phyloP scores from a whole-genome alignment of 2,329 filamentous ascomycete species.

The Fusarium incarnatum region DNA sequence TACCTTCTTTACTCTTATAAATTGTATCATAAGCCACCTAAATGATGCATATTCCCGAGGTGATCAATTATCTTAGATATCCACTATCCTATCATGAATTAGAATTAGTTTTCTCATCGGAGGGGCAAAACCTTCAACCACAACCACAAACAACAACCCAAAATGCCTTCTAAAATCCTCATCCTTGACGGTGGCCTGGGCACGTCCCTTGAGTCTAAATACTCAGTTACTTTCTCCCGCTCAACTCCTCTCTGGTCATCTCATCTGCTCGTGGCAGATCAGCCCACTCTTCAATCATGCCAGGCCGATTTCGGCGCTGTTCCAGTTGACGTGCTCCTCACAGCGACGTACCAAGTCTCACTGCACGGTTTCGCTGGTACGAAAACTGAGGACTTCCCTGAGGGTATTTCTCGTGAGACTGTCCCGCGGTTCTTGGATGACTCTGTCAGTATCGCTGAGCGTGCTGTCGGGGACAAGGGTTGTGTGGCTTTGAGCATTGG shows the following conservation, averaged over 20 bases:
- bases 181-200: slow-evolving; percentile 76
- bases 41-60: slow-evolving; percentile 13
- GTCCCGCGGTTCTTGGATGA: slow-evolving; percentile 57
- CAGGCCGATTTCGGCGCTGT: slow-evolving; percentile 67
- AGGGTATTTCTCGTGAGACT: slow-evolving; percentile 56
- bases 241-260: slow-evolving; percentile 75
- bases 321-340: slow-evolving; percentile 72
- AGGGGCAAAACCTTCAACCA: slow-evolving; percentile 28
- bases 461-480: slow-evolving; percentile 48
- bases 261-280: slow-evolving; percentile 69
- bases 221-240: slow-evolving; percentile 63
- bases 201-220: slow-evolving; percentile 71
- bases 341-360: slow-evolving; percentile 75
- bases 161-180: slow-evolving; percentile 52
- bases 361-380: slow-evolving; percentile 67
- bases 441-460: slow-evolving; percentile 58
- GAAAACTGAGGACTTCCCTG: slow-evolving; percentile 53
- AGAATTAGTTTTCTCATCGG: slow-evolving; percentile 20
- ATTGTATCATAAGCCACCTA: neutral
- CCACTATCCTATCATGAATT: slow-evolving; percentile 32
- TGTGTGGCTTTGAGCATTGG: slow-evolving; percentile 70
- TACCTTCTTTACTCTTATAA: neutral
- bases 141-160: slow-evolving; percentile 1
- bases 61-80: slow-evolving; percentile 13
- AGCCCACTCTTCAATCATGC: slow-evolving; percentile 63